Evolutionary conservation across 345 rosid genomes (phyloP).

Genomic region (Lepidium aucheri): DNA sequence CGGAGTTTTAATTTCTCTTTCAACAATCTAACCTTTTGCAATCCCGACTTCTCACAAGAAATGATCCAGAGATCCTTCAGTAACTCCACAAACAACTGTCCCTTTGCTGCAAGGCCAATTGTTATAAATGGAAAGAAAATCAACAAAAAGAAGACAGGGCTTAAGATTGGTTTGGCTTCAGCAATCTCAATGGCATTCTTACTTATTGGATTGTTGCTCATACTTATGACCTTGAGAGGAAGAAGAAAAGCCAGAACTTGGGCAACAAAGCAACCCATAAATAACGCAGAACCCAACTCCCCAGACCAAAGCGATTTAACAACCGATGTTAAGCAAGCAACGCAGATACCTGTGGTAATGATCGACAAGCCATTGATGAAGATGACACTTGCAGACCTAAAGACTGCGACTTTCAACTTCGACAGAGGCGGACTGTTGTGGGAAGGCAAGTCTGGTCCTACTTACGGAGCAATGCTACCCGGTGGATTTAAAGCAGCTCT

Average conservation of each 20-base stretch:
- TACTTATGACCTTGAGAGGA: constrained; percentile 51
- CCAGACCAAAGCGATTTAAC: constrained; percentile 74
- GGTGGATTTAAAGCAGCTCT: constrained; percentile 83
- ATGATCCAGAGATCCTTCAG: constrained; percentile 46
- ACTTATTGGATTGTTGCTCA: constrained; percentile 47
- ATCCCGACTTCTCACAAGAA: constrained; percentile 37
- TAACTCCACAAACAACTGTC: constrained; percentile 66
- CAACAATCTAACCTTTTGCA: constrained; percentile 81
- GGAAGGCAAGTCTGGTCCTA: constrained; percentile 88
- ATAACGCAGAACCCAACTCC: constrained; percentile 41
- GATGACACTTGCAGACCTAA: constrained; percentile 77
- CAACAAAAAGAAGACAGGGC: constrained; percentile 36
- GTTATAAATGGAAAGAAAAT: constrained; percentile 34
- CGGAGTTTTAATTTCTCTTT: constrained; percentile 71
- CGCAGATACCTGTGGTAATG: constrained; percentile 43
- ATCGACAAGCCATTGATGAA: constrained; percentile 83
- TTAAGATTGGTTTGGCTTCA: constrained; percentile 59
- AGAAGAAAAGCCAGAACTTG: constrained; percentile 57
- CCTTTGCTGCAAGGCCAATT: constrained; percentile 67
- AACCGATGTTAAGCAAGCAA: constrained; percentile 35
- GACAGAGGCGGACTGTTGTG: constrained; percentile 68
- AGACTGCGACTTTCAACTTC: constrained; percentile 73
- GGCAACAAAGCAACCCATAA: constrained; percentile 52
- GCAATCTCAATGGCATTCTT: constrained; percentile 61
- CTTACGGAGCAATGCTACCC: constrained; percentile 68